These are phyloP conservation scores for Musa schizocarpa DNA, from an alignment of 176 grass and related monocot genomes.

Conservation along the genomic window DNA sequence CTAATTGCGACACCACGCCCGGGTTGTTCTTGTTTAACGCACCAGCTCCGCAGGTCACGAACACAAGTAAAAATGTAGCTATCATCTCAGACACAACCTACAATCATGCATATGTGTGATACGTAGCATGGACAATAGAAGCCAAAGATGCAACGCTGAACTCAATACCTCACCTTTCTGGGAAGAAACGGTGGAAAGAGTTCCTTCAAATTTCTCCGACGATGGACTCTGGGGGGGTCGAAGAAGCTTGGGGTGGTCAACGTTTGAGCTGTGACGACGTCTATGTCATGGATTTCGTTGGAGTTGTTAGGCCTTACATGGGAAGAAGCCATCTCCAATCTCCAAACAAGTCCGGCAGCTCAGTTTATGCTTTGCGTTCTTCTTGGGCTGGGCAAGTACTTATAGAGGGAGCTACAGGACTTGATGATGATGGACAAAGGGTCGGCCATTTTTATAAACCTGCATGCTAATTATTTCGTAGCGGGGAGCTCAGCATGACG, in stretches of 20 bases:
- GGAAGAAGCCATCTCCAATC: conserved; percentile 37
- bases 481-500: too few species aligned
- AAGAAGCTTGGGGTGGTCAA: background rate
- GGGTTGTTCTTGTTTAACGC: conserved; percentile 37
- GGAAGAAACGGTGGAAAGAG: conserved; percentile 69
- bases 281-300: conserved; percentile 62
- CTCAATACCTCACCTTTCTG: conserved; percentile 44
- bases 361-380: too few species aligned
- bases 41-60: conserved; percentile 67
- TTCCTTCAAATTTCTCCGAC: conserved; percentile 21
- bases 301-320: conserved; percentile 15
- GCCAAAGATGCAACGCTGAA: background rate
- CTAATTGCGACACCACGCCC: conserved; percentile 62
- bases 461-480: too few species aligned
- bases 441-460: too few species aligned
- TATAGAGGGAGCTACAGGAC: too few species aligned
- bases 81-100: conserved; percentile 86
- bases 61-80: conserved; percentile 85
- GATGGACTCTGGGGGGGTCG: background rate
- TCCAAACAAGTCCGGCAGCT: too few species aligned
- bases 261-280: conserved; percentile 44
- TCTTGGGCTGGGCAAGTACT: too few species aligned
- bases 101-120: background rate
- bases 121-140: background rate
- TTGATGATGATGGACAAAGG: too few species aligned